A percentile compares a stretch with the other conserved stretches of the same genome.
These are phyloP conservation scores for Meyerozyma smithsonii DNA, from an alignment of 1,139 yeast species.

Conservation along the genomic window DNA sequence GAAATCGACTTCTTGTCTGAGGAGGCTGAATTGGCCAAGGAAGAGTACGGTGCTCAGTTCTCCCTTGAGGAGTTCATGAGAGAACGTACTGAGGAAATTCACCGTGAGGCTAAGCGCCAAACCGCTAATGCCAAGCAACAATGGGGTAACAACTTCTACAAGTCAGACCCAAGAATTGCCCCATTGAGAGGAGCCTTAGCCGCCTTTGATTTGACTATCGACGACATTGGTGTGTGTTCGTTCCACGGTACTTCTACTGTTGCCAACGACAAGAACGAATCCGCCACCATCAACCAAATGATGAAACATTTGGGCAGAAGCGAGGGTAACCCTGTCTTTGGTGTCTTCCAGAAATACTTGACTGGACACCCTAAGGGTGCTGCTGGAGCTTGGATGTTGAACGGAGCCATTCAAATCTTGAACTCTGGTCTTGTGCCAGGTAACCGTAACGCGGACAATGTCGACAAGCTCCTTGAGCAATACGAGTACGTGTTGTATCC, in stretches of 20 bases:
- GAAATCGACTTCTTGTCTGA: constrained; percentile 57
- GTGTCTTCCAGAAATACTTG: constrained; percentile 97
- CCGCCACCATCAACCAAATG: constrained; percentile 86
- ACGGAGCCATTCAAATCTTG: constrained; percentile 93
- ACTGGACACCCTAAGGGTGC: constrained; percentile 99
- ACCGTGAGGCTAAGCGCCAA: constrained; percentile 82
- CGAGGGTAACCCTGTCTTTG: constrained; percentile 95
- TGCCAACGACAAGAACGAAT: constrained; percentile 98
- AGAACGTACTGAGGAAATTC: constrained; percentile 85
- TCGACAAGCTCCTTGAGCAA: constrained; percentile 77
- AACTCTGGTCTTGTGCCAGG: constrained; percentile 96
- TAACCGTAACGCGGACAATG: constrained; percentile 96
- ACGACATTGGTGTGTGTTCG: constrained; percentile 95
- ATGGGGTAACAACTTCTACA: constrained; percentile 95
- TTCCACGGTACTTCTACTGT: constrained; percentile 99
- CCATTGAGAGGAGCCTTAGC: constrained; percentile 97
- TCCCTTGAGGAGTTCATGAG: constrained; percentile 52
- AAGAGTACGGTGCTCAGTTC: constrained; percentile 58
- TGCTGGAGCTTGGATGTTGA: constrained; percentile 99
- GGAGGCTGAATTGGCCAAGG: constrained; percentile 55
- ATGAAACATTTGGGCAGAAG: constrained; percentile 93
- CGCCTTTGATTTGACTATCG: constrained; percentile 85
- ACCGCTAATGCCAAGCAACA: constrained; percentile 83
- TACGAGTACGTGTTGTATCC: constrained; percentile 90
- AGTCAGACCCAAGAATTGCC: constrained; percentile 88